These are phyloP conservation scores for Collybia sordida DNA, from an alignment of 768 basidiomycete species.

Conservation along the genomic window DNA sequence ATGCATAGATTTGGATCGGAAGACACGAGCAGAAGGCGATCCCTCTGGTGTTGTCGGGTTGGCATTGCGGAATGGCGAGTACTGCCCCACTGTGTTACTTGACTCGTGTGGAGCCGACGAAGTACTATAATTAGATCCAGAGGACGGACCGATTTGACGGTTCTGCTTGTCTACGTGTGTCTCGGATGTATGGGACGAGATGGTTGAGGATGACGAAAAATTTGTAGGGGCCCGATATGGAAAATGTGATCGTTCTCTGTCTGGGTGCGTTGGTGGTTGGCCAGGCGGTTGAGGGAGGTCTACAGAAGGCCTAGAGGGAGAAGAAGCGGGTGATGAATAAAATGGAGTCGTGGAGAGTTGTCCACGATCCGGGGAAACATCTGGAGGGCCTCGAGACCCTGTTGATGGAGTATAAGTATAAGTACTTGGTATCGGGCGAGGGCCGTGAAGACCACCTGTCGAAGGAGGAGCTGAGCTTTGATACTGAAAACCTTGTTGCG, in stretches of 20 bases:
- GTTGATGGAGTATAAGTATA: constrained; percentile 10
- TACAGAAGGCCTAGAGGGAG: not conserved
- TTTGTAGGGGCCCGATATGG: not conserved
- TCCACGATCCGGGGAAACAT: too few species aligned
- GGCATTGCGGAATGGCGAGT: constrained; percentile 12
- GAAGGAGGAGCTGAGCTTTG: not conserved
- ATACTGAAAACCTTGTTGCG: not conserved
- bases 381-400: constrained; percentile 8
- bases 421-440: constrained; percentile 5
- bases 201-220: not conserved
- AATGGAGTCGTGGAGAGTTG: not conserved
- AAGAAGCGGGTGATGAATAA: not conserved
- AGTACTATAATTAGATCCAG: not conserved
- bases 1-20: constrained; percentile 57
- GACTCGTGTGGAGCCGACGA: constrained; percentile 7
- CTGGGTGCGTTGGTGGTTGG: constrained; percentile 54
- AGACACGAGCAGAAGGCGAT: constrained; percentile 37
- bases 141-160: too few species aligned
- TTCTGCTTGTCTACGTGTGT: too few species aligned
- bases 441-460: constrained; percentile 12
- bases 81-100: constrained; percentile 6
- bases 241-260: constrained; percentile 34
- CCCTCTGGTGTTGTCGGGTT: constrained; percentile 12
- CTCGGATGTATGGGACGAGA: not conserved
- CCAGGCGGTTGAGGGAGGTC: not conserved